Conservation (phyloP, 2,329 filamentous ascomycete genomes). For the Trichoderma afroharzianum region DNA sequence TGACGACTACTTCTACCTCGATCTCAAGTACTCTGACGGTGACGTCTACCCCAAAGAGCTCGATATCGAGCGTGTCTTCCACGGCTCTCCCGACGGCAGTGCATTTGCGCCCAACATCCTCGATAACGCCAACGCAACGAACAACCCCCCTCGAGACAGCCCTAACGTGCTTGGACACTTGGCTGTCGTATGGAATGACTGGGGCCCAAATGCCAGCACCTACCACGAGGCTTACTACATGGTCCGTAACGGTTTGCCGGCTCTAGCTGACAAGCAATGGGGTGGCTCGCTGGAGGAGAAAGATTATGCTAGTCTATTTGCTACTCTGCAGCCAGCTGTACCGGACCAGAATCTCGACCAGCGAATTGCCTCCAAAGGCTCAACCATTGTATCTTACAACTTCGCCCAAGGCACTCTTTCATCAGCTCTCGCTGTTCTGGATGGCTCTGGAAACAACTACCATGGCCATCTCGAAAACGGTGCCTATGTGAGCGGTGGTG, state of each 20-base stretch:
- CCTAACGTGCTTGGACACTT: constrained; percentile 23
- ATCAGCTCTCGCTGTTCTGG: constrained; percentile 25
- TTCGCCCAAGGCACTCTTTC: constrained; percentile 23
- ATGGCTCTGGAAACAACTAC: constrained; percentile 23
- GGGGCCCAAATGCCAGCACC: constrained; percentile 24
- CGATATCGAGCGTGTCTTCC: constrained; percentile 22
- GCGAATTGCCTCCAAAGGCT: constrained; percentile 18
- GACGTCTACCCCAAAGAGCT: constrained; percentile 20
- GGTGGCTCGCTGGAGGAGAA: constrained; percentile 20
- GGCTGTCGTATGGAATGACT: constrained; percentile 25
- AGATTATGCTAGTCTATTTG: constrained; percentile 20
- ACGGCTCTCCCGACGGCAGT: constrained; percentile 19
- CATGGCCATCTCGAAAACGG: constrained; percentile 16
- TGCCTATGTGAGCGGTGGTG: constrained; percentile 31
- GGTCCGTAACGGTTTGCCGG: constrained; percentile 22
- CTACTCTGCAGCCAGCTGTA: constrained; percentile 20
- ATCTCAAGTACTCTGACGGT: constrained; percentile 26
- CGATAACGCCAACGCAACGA: constrained; percentile 21
- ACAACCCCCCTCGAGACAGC: constrained; percentile 21
- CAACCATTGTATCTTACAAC: constrained; percentile 22
- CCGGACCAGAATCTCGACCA: constrained; percentile 26
- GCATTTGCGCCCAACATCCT: constrained; percentile 24
- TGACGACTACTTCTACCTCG: constrained; percentile 23
- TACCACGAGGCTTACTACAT: constrained; percentile 24
- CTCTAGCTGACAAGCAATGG: constrained; percentile 27